A percentile compares a stretch with the other conserved stretches of the same genome.
Evolutionary conservation across 108 stramenopile genomes (phyloP).

Genomic region (Stephanodiscus minutulus): DNA sequence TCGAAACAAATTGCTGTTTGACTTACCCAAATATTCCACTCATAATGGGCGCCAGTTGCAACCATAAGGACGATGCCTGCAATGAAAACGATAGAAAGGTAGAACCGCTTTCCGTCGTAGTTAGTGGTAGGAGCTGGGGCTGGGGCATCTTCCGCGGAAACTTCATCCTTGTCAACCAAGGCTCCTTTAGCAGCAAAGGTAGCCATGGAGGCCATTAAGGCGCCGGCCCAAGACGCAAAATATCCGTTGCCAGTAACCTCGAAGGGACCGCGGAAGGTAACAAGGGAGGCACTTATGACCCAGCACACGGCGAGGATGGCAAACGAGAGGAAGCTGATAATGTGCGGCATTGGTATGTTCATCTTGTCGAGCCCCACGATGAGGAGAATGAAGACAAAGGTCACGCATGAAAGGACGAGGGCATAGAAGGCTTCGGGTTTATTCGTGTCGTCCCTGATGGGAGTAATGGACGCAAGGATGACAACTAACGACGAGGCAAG

Average conservation of each 20-base stretch:
- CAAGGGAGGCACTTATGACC: conserved; percentile 50
- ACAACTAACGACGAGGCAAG: conserved; percentile 36
- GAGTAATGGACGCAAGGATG: conserved; percentile 29
- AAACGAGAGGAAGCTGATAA: background rate
- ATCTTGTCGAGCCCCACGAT: background rate
- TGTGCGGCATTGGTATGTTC: conserved; percentile 6
- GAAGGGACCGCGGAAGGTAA: conserved; percentile 62
- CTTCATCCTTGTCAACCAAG: background rate
- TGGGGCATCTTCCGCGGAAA: background rate
- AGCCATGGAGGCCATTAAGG: conserved; percentile 1
- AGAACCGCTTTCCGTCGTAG: conserved; percentile 10
- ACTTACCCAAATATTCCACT: background rate
- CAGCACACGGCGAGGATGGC: conserved; percentile 39
- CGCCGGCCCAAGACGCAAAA: conserved; percentile 18
- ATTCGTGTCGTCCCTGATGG: conserved; percentile 19
- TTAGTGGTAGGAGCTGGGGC: no score
- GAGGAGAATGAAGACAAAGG: conserved; percentile 23
- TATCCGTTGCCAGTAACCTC: conserved; percentile 38
- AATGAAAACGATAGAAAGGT: conserved; percentile 40
- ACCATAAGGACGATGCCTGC: conserved; percentile 49
- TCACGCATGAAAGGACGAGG: conserved; percentile 31
- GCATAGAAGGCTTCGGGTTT: conserved; percentile 42
- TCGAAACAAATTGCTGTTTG: background rate
- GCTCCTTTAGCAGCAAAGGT: conserved; percentile 1
- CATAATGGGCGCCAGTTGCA: conserved; percentile 30